A percentile compares a stretch with the other conserved stretches of the same genome.
These are phyloP conservation scores for Plectranthus barbatus DNA, from an alignment of 257 asterid genomes.

Conservation along the genomic window DNA sequence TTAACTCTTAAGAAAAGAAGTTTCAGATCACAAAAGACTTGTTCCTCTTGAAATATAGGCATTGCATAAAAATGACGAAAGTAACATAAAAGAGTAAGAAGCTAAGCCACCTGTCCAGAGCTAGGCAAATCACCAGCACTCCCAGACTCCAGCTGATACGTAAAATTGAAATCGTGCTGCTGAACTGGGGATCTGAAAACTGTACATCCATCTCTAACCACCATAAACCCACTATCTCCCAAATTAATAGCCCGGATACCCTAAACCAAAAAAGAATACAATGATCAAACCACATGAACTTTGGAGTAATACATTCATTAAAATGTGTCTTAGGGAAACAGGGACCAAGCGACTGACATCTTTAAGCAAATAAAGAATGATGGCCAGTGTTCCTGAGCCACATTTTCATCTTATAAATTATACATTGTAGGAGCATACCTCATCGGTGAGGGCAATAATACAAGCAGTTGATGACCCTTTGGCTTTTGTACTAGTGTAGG, in stretches of 20 bases:
- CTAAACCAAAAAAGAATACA: conserved; percentile 26
- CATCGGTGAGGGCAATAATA: conserved; percentile 77
- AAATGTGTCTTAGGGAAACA: neutral
- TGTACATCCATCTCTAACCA: conserved; percentile 77
- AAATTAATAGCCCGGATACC: conserved; percentile 84
- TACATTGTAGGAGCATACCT: conserved; percentile 33
- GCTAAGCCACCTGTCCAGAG: conserved; percentile 70
- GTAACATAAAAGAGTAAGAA: neutral
- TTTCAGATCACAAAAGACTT: no score
- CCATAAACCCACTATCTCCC: conserved; percentile 97
- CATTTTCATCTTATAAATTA: conserved; percentile 6
- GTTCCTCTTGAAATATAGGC: neutral
- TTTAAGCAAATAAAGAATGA: neutral
- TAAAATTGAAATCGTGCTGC: conserved; percentile 95
- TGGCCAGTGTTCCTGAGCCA: neutral
- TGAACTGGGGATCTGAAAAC: conserved; percentile 81
- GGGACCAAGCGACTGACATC: neutral
- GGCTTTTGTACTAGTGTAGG: conserved; percentile 57
- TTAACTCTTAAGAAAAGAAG: no score
- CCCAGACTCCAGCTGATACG: conserved; percentile 86
- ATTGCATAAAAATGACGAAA: neutral
- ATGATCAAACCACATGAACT: neutral
- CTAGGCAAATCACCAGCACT: conserved; percentile 81
- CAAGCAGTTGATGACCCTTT: conserved; percentile 96
- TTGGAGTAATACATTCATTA: neutral